Evolutionary conservation across 2,329 filamentous ascomycete species (phyloP).

Genomic region (Fusarium phyllophilum): DNA sequence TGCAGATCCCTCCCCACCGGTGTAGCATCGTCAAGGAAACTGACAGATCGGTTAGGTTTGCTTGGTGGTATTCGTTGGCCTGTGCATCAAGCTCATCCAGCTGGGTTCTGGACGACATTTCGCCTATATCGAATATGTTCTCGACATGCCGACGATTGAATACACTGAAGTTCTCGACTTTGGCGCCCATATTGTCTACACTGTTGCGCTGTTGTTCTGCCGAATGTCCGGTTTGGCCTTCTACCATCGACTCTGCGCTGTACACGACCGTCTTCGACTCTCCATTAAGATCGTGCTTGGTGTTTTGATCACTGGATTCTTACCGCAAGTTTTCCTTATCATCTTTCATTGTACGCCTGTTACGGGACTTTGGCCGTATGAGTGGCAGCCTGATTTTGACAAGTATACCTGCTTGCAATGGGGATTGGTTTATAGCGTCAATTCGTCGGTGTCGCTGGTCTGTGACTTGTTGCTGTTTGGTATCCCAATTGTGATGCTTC

Average conservation of each 20-base stretch:
- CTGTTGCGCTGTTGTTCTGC: conserved; percentile 59
- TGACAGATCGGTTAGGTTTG: conserved; percentile 42
- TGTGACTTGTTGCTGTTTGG: conserved; percentile 62
- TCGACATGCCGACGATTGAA: conserved; percentile 53
- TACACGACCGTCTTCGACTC: conserved; percentile 49
- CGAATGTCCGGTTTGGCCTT: conserved; percentile 63
- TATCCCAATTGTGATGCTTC: conserved; percentile 60
- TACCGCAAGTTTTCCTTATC: conserved; percentile 61
- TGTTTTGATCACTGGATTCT: conserved; percentile 54
- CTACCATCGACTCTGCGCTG: conserved; percentile 57
- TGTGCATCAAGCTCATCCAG: conserved; percentile 57
- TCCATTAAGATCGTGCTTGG: conserved; percentile 50
- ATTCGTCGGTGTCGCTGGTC: conserved; percentile 59
- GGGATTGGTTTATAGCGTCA: conserved; percentile 63
- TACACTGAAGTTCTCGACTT: conserved; percentile 60
- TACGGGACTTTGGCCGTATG: conserved; percentile 63
- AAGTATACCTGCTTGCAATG: conserved; percentile 59
- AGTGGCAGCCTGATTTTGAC: conserved; percentile 54
- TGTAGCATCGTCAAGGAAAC: background rate
- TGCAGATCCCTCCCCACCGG: conserved; percentile 13
- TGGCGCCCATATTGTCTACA: conserved; percentile 62
- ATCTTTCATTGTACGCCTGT: conserved; percentile 63
- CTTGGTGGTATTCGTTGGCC: conserved; percentile 55
- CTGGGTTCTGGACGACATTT: conserved; percentile 60
- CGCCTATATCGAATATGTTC: conserved; percentile 58